Percentiles rank a stretch among this genome's conserved stretches.
These are phyloP conservation scores for Geranium rotundifolium DNA, from an alignment of 345 rosid species.

Conservation along the genomic window DNA sequence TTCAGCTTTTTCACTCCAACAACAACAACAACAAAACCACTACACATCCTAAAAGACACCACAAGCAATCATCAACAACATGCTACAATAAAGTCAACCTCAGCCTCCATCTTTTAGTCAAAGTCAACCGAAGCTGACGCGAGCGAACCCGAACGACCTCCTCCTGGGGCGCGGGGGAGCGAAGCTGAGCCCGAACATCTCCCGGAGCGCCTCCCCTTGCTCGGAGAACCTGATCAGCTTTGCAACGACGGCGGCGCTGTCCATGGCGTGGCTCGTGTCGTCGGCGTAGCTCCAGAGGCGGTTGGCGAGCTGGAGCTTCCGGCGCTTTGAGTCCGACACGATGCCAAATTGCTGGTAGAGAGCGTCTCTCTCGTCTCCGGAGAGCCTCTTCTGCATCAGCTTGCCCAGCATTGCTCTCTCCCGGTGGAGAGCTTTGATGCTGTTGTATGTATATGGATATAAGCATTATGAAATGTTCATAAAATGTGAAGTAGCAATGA, in stretches of 20 bases:
- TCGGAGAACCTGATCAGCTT: slow-evolving; percentile 74
- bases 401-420: slow-evolving; percentile 78
- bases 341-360: slow-evolving; percentile 76
- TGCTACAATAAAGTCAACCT: too few relatives aligned
- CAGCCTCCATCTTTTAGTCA: too few relatives aligned
- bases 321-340: slow-evolving; percentile 48
- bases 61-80: background rate
- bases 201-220: slow-evolving; percentile 69
- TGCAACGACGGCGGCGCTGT: slow-evolving; percentile 71
- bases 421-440: slow-evolving; percentile 56
- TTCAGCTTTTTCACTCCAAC: too few relatives aligned
- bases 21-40: too few relatives aligned
- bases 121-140: background rate
- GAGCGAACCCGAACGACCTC: slow-evolving; percentile 35
- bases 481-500: background rate
- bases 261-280: slow-evolving; percentile 44
- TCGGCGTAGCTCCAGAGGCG: slow-evolving; percentile 55
- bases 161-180: slow-evolving; percentile 42
- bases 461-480: background rate
- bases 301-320: slow-evolving; percentile 66
- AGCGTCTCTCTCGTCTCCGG: slow-evolving; percentile 51
- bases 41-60: background rate
- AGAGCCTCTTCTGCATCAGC: slow-evolving; percentile 64
- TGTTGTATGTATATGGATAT: slow-evolving; percentile 16
- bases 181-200: slow-evolving; percentile 88